These are phyloP conservation scores for Nothopassalora personata DNA, from an alignment of 2,329 filamentous ascomycete species.

Conservation along the genomic window DNA sequence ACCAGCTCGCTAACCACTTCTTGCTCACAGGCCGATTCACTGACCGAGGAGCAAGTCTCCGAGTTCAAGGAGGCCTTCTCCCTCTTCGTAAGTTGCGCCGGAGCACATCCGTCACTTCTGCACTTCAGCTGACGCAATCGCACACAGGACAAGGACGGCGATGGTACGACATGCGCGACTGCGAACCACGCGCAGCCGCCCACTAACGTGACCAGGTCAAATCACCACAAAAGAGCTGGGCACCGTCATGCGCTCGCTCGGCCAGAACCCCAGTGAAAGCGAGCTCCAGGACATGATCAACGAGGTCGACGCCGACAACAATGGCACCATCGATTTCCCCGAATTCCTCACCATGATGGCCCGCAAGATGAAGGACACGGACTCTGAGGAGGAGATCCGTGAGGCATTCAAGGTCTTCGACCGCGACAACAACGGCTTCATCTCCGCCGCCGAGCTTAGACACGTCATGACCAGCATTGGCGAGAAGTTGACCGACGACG, in stretches of 20 bases:
- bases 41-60: conserved; percentile 99
- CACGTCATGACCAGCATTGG: conserved; percentile 61
- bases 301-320: conserved; percentile 61
- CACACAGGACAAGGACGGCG: conserved; percentile 53
- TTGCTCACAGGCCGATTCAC: conserved; percentile 74
- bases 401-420: conserved; percentile 64
- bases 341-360: conserved; percentile 65
- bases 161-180: conserved; percentile 39
- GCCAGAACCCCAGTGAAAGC: conserved; percentile 57
- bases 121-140: conserved; percentile 19
- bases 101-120: neutral
- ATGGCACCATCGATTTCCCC: conserved; percentile 61
- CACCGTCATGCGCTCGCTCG: conserved; percentile 59
- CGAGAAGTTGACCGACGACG: conserved; percentile 59
- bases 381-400: conserved; percentile 60
- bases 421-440: conserved; percentile 61
- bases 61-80: conserved; percentile 99
- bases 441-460: conserved; percentile 57
- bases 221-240: conserved; percentile 61
- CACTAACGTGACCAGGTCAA: conserved; percentile 43
- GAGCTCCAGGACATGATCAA: conserved; percentile 64
- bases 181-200: neutral
- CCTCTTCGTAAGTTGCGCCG: conserved; percentile 77
- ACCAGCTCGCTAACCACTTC: conserved; percentile 14
- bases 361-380: conserved; percentile 56